phyloP scores from a whole-genome alignment of 305 asterid genomes.

The Solanum aculeatissimum region DNA sequence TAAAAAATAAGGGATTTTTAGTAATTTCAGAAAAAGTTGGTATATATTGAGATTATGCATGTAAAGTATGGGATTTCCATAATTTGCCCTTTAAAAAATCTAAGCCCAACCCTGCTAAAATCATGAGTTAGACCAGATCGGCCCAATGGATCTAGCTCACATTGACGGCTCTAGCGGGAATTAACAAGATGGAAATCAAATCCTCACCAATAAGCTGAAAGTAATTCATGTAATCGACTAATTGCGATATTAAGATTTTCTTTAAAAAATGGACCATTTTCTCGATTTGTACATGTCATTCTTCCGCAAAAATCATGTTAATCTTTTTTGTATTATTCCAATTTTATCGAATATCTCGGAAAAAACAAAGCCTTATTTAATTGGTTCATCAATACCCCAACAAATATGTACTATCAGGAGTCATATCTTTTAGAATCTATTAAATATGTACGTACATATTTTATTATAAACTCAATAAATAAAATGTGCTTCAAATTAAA shows the following conservation, averaged over 20 bases:
- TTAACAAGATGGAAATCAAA: not conserved
- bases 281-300: not conserved
- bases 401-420: not conserved
- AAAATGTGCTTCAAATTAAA: not conserved
- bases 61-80: too few species aligned
- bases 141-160: too few species aligned
- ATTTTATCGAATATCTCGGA: constrained; percentile 24
- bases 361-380: not conserved
- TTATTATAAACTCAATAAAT: not conserved
- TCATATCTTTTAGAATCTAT: not conserved
- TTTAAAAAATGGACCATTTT: not conserved
- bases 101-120: too few species aligned
- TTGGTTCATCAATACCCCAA: not conserved
- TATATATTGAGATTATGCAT: too few species aligned
- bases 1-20: too few species aligned
- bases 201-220: not conserved
- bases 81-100: too few species aligned
- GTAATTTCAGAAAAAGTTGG: too few species aligned
- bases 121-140: too few species aligned
- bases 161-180: too few species aligned
- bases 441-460: not conserved
- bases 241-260: not conserved
- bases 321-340: constrained; percentile 35
- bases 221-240: not conserved
- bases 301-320: constrained; percentile 3